Conservation (phyloP, 2,329 filamentous ascomycete species). For the Calonectria naviculata region DNA sequence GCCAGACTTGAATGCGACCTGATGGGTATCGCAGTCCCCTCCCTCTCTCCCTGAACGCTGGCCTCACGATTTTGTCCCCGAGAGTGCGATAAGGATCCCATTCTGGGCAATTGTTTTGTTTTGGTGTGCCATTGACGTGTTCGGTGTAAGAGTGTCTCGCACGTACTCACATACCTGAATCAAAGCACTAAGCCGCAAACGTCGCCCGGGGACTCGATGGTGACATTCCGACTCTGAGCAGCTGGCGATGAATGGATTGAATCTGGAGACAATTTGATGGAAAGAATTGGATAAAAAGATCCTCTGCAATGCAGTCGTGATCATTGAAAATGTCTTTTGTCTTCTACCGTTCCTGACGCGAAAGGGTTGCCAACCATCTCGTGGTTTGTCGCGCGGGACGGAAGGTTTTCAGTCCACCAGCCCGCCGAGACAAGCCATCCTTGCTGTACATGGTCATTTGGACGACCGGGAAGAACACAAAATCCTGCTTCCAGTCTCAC, state of each 20-base stretch:
- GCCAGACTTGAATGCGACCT: not conserved
- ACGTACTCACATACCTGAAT: not conserved
- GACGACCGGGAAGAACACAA: too few species aligned
- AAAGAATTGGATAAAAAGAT: not conserved
- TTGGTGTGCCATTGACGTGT: not conserved
- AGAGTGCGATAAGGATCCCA: not conserved
- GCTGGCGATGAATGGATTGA: not conserved
- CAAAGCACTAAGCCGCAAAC: not conserved
- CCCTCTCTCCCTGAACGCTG: not conserved
- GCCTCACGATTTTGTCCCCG: not conserved
- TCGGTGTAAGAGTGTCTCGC: too few species aligned
- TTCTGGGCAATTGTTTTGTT: not conserved
- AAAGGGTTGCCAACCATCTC: not conserved
- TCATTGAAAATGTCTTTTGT: not conserved
- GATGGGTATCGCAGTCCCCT: not conserved
- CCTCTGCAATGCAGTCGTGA: not conserved
- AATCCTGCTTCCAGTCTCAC: not conserved
- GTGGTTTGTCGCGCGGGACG: not conserved
- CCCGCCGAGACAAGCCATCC: not conserved
- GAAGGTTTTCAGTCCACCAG: not conserved
- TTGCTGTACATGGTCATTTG: not conserved
- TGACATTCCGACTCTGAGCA: not conserved
- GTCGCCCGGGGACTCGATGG: not conserved
- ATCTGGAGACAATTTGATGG: not conserved
- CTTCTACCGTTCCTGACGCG: not conserved